Base-by-base conservation (phyloP, 73 alveolate species). In the Blepharisma stoltei region DNA sequence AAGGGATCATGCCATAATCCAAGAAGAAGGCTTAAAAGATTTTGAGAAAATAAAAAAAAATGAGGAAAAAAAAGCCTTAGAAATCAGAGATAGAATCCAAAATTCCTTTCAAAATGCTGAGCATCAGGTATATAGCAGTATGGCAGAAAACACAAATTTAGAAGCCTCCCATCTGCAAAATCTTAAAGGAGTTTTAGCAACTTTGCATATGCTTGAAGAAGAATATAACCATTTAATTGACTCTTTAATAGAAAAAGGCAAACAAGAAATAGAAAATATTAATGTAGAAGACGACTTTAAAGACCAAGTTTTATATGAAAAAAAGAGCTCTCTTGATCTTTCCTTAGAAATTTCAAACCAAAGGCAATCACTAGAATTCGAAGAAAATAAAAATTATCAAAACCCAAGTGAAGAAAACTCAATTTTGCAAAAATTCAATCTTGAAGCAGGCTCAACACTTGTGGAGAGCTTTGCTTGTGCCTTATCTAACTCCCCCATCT, bases 401-500 rank as follows among this genome's bases (percentile, higher is more conserved):
- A 32, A 3, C 41, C 41, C 41, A 32, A 3, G 0, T 3, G 41
- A 32, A 32, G 41, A 32, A 32, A 32, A 32, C 3, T 32, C 41
- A 32, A 32, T 60, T 60, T 38, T 25, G 18, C 73, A 60, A 25
- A 60, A 60, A 25, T 60, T 60, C 23, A 38, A 14, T 25, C 45
- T 60, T 18, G 23, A 60, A 60, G 38, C 73, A n/a, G 46, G 46
- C 37, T 14, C 73, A 2, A 20, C 45, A 9, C 37, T 60, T 18
- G 23, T 60, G 18, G 73, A 60, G 5, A 60, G 73, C 5, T 60
- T 60, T 60, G 14, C 73, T 60, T 60, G 73, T 60, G 73, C 73
- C 3, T 60, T 60, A 25, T 60, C 73, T 20, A n/a, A n/a, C n/a
- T n/a, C n/a, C n/a, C n/a, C n/a, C n/a, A n/a, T n/a, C n/a, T n/a